Base-by-base conservation (phyloP, 257 asterid genomes). In the Scutellaria barbata region DNA sequence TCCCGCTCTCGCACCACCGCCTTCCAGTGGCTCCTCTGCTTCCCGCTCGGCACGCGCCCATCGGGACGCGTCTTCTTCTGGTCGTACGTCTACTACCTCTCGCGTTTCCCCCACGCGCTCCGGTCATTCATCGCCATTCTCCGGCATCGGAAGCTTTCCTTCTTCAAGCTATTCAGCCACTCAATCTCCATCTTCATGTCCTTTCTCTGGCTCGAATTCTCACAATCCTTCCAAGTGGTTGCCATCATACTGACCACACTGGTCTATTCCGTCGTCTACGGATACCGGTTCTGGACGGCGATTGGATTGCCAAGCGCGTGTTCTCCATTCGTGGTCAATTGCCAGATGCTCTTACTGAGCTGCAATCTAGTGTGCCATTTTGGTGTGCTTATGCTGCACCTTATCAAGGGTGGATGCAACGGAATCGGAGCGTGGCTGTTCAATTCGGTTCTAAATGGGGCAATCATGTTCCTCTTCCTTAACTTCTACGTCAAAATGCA, bases 61-160 rank as follows among this genome's bases (percentile, higher is more conserved):
- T 86, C 95, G 0, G 96, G 96, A 4, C 90, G 96, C 78, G 98
- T 92, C 0, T 92, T 92, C 87, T 89, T 92, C 86, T 92, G 98
- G 98, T 92, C 98, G 0, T 89, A 92, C 76, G 63, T 77, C 0
- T 89, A 76, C 74, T 92, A 92, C 87, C 90, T 92, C 39, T 89
- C 96, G 10, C 91, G 98, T 0, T 92, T 85, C 80, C 84, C 83
- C 42, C 96, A 92, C 83, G 90, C 88, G 53, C 55, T 84, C 3
- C 86, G 96, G 5, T 77, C 90, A 0, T 77, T 85, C 72, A 75
- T 87, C 80, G 56, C 87, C 0, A 78, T 90, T 45, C 41, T 80
- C 42, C 76, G 84, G 0, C 73, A 83, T 13, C 81, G 97, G 9
- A 74, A 66, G 37, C 69, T 90, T 7, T 82, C 96, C 1, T 30